Evolutionary conservation across 441 rosid species (phyloP), one percentile per base, ranked within the genome.

Genomic region (Viola pubescens): DNA sequence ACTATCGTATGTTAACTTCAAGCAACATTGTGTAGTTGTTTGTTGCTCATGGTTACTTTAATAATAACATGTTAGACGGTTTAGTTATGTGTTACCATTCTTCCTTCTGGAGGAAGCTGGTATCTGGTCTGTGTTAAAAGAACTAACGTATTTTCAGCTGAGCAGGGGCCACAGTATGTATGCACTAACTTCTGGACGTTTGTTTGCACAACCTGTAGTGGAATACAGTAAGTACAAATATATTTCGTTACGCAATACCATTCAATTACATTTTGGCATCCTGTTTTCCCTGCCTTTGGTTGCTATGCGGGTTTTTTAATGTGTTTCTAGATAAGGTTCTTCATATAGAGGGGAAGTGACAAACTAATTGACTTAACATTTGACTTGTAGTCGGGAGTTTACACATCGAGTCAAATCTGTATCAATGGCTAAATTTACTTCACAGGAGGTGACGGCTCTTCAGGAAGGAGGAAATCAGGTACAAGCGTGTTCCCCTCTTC

Each of bases 121-220:
- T 26, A 12, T 54, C 55, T 42, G 4, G 42, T 61, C 49, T 62
- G 34, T 57, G 54, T 9, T 48, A 39, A 7, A 50, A 19, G 16
- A 73, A 48, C 62, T 67, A 62, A 55, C 60, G 65, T 68, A 49
- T 55, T 68, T 62, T 69, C 65, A 39, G 41, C 47, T 66, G 55
- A 68, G 59, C 90, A 94, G 99, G 99, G 99, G 62, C 95, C 97
- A 26, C 99, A 94, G 63, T 94, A 94, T 81, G 99, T 90, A 64
- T 94, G 97, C 83, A 85, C 81, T 68, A 86, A 82, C 77, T 90
- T 90, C 94, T 86, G 89, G 91, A 90, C 95, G 50, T 90, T 94
- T 59, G 82, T 94, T 63, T 94, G 99, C 86, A 94, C 96, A 42
- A 86, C 77, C 54, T 94, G 99, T 71, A 80, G 99, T 77, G 99